Base-by-base conservation (phyloP, 2,329 filamentous ascomycete species). In the Boeremia exigua region DNA sequence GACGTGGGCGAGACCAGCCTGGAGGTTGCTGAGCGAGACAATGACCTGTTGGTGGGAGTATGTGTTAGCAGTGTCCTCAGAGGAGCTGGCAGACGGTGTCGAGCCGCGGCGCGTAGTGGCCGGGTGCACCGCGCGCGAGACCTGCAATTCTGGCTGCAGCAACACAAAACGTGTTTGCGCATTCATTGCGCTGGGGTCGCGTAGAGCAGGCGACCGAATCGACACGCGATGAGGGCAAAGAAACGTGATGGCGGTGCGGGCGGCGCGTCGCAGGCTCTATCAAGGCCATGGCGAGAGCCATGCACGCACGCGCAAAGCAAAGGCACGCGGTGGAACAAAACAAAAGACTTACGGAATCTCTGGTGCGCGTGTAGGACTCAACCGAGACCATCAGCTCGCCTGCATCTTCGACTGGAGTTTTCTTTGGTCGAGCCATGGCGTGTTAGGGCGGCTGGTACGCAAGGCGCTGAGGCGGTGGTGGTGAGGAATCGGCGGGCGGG, bases 281-380 rank as follows among this genome's bases (percentile, higher is more conserved):
- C 19, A 23, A 11, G 19, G 39, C 28, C 49, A 15, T 40, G 4
- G 46, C 45, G 46, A n/a, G 25, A 14, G 42, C 42, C 37, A 29
- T 37, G 30, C 39, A 37, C 36, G 47, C 47, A 38, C 53, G 19
- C 47, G 42, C 47, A 42, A 30, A 8, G 47, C 47, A 30, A 17
- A 29, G 19, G 47, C 49, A 50, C 45, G 45, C 28, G 43, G 50
- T 46, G 52, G 44, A 47, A 50, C 49, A 58, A 57, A 40, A 50
- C 48, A 46, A 38, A 48, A 14, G 44, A 81, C 90, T 84, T 87
- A 96, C 92, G 74, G 86, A 88, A 74, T 96, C 91, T 69, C 91
- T 86, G 44, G 92, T 91, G 71, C 88, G 84, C 58, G 91, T 84
- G 74, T 94, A 94, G 75, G 91, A 88, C 55, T 91, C 88, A 54